Conservation (phyloP, 495 filamentous ascomycete genomes). For the Hyphodiscus hymeniophilus region DNA sequence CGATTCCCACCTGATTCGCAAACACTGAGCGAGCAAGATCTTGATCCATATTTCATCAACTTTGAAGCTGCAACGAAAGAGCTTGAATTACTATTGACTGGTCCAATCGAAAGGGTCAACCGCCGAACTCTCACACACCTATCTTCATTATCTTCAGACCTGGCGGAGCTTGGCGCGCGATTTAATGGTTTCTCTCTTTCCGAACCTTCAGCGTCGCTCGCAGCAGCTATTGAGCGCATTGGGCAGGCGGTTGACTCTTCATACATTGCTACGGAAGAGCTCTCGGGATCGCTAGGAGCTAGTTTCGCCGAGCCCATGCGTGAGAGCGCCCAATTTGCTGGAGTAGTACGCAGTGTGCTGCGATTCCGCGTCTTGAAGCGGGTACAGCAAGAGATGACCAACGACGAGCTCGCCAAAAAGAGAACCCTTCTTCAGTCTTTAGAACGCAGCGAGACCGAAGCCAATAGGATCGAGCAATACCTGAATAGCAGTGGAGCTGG, state of each 20-base stretch:
- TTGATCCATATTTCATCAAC: slow-evolving; percentile 90
- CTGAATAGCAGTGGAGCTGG: slow-evolving; percentile 57
- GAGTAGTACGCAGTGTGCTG: slow-evolving; percentile 81
- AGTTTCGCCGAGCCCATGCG: slow-evolving; percentile 96
- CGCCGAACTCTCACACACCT: slow-evolving; percentile 79
- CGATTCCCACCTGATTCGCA: slow-evolving; percentile 77
- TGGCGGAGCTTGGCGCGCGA: slow-evolving; percentile 83
- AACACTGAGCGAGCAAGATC: slow-evolving; percentile 73
- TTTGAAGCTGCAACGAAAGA: slow-evolving; percentile 86
- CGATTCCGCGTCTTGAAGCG: slow-evolving; percentile 85
- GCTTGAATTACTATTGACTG: slow-evolving; percentile 75
- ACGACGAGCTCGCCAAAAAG: slow-evolving; percentile 82
- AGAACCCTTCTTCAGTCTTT: slow-evolving; percentile 67
- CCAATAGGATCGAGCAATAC: slow-evolving; percentile 86
- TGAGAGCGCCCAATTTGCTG: slow-evolving; percentile 93
- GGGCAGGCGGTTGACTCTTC: slow-evolving; percentile 94
- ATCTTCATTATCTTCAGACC: slow-evolving; percentile 71
- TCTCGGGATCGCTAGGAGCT: slow-evolving; percentile 72
- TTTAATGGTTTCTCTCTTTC: slow-evolving; percentile 97
- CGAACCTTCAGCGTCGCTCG: slow-evolving; percentile 77
- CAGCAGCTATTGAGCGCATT: slow-evolving; percentile 88
- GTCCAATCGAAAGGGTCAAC: slow-evolving; percentile 93
- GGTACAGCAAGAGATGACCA: slow-evolving; percentile 94
- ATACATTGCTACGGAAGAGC: slow-evolving; percentile 89
- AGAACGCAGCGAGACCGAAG: slow-evolving; percentile 84